Evolutionary conservation across 148 eudicot species (phyloP), one percentile per base, ranked within the genome.

Genomic region (Fagopyrum tataricum): DNA sequence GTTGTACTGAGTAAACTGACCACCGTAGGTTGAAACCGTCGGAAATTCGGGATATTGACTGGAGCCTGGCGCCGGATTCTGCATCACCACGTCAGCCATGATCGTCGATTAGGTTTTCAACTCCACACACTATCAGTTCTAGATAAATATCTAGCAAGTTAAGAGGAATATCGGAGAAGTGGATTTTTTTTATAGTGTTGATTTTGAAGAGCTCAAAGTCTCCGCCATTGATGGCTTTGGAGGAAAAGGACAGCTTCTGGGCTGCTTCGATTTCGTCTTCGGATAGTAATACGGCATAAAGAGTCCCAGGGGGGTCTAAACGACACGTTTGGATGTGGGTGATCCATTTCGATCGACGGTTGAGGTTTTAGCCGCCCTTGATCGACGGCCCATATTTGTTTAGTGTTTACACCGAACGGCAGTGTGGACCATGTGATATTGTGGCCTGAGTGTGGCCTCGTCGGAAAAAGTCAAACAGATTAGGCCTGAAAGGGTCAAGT

Each of bases 1-100:
- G 48, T 90, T 78, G 78, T 91, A 91, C 80, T 84, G 89, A 2
- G 92, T 78, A 51, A 85, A 95, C 82, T 85, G 90, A 2, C 94
- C 96, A 0, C 92, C 92, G 78, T 91, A 85, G 2, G 90, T 86
- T 17, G 77, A 73, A 61, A 70, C 82, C 14, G 86, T 87, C 43
- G 93, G 91, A 71, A 91, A 91, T 5, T 91, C 93, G 1, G 87
- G 76, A 71, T 62, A 73, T 10, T 78, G 83, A 26, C 83, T 88
- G 42, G 69, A 0, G 26, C 73, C 80, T 49, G 78, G 72, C 0
- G 67, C 71, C 49, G 73, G 71, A 58, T 74, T 79, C 7, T 75
- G 81, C 72, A 64, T 64, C 12, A 71, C 76, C n/a, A 73, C 37
- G 18, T 75, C 72, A 6, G 70, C 75, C 68, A 71, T 76, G 40